phyloP scores from a whole-genome alignment of 169 alveolate genomes.

The Plasmodium coatneyi region DNA sequence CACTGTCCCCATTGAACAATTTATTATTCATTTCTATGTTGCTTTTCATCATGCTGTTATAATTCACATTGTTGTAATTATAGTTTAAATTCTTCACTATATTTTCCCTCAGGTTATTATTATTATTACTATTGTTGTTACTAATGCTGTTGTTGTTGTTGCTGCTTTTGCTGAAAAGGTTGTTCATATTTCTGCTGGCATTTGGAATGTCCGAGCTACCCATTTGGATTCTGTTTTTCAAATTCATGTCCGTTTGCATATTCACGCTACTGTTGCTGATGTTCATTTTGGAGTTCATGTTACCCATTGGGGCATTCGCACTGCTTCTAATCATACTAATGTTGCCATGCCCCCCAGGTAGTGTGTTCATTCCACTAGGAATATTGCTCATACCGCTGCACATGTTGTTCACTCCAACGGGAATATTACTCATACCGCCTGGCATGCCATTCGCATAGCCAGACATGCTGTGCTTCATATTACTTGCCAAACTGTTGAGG shows the following conservation, averaged over 20 bases:
- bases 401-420: constrained; percentile 6
- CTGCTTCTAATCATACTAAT: background rate
- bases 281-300: background rate
- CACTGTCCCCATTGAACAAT: background rate
- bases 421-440: background rate
- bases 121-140: too few species aligned
- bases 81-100: constrained; percentile 50
- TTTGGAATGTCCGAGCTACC: constrained; percentile 6
- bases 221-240: constrained; percentile 2
- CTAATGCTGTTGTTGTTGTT: too few species aligned
- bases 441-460: constrained; percentile 2
- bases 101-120: constrained; percentile 14
- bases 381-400: background rate
- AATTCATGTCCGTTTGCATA: constrained; percentile 1
- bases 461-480: constrained; percentile 18
- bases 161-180: constrained; percentile 5
- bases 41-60: constrained; percentile 23
- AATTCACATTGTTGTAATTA: constrained; percentile 55
- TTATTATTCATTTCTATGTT: constrained; percentile 43
- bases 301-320: background rate
- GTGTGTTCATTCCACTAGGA: background rate
- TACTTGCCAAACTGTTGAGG: background rate
- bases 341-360: background rate
- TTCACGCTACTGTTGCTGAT: background rate
- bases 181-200: constrained; percentile 13